Conservation (phyloP, 139 green algal genomes). For the Picochlorum sp. region DNA sequence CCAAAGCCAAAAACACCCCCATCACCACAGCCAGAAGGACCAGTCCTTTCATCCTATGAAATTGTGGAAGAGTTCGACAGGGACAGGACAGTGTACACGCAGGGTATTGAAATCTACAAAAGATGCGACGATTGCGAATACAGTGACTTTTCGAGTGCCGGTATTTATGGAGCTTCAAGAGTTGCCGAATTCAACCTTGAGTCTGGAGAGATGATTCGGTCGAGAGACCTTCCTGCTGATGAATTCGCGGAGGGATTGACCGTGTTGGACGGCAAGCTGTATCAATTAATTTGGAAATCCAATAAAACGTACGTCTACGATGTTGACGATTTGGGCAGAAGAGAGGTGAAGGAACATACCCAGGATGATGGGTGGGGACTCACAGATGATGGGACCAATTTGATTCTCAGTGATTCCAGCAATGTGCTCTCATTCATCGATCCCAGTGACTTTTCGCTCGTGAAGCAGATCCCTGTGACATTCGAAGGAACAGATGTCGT, state of each 20-base stretch:
- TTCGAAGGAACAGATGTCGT: slow-evolving; percentile 7
- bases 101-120: slow-evolving; percentile 65
- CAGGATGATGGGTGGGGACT: slow-evolving; percentile 72
- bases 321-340: slow-evolving; percentile 19
- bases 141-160: slow-evolving; percentile 70
- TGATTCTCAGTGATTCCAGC: slow-evolving; percentile 64
- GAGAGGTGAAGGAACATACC: slow-evolving; percentile 16
- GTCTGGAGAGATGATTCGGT: slow-evolving; percentile 43
- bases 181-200: slow-evolving; percentile 55
- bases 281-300: slow-evolving; percentile 64
- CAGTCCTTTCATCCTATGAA: slow-evolving; percentile 33
- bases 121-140: slow-evolving; percentile 50
- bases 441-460: slow-evolving; percentile 23
- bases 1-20: not conserved
- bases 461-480: slow-evolving; percentile 22
- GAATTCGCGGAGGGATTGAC: slow-evolving; percentile 76
- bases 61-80: slow-evolving; percentile 59
- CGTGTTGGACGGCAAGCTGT: slow-evolving; percentile 47
- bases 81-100: slow-evolving; percentile 70
- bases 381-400: slow-evolving; percentile 46
- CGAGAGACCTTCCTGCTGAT: slow-evolving; percentile 13
- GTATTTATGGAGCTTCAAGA: slow-evolving; percentile 58
- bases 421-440: slow-evolving; percentile 54
- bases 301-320: slow-evolving; percentile 29
- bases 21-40: not conserved